Evolutionary conservation across 805 yeast species (phyloP).

Genomic region (Diddensiella caesifluorescens): DNA sequence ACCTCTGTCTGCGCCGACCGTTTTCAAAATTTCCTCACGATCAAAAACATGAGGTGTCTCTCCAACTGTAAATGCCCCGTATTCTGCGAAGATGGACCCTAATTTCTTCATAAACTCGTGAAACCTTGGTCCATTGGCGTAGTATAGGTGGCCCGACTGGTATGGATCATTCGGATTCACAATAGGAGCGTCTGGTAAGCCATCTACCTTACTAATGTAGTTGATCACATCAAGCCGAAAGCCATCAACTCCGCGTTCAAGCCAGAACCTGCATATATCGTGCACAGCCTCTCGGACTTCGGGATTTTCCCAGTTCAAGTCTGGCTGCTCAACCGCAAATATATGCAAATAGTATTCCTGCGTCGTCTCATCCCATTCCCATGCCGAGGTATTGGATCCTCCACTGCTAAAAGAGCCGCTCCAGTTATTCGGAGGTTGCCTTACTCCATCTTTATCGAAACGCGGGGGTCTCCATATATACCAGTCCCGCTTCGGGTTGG

Average conservation of each 20-base stretch:
- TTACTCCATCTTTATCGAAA: slow-evolving; percentile 41
- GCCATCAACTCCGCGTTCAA: slow-evolving; percentile 52
- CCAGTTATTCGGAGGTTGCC: slow-evolving; percentile 58
- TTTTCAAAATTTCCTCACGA: slow-evolving; percentile 12
- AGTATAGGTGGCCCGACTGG: slow-evolving; percentile 37
- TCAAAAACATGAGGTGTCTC: slow-evolving; percentile 41
- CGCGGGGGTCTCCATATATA: slow-evolving; percentile 51
- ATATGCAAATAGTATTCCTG: slow-evolving; percentile 51
- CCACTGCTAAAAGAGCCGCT: slow-evolving; percentile 44
- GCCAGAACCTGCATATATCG: slow-evolving; percentile 49
- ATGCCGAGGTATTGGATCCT: slow-evolving; percentile 36
- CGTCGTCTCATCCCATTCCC: slow-evolving; percentile 51
- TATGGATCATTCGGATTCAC: slow-evolving; percentile 36
- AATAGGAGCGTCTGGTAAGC: slow-evolving; percentile 46
- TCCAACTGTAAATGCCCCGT: slow-evolving; percentile 53
- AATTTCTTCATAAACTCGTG: slow-evolving; percentile 55
- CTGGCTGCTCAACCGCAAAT: slow-evolving; percentile 54
- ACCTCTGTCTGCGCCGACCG: slow-evolving; percentile 22
- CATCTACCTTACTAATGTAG: slow-evolving; percentile 44
- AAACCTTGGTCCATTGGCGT: slow-evolving; percentile 48
- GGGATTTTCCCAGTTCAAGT: slow-evolving; percentile 55
- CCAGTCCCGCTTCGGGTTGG: slow-evolving; percentile 56
- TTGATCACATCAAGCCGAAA: slow-evolving; percentile 55
- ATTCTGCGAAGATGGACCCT: slow-evolving; percentile 39
- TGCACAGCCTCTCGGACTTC: slow-evolving; percentile 38